Evolutionary conservation across 805 yeast species (phyloP).

Genomic region (Monosporozyma yasuniensis): DNA sequence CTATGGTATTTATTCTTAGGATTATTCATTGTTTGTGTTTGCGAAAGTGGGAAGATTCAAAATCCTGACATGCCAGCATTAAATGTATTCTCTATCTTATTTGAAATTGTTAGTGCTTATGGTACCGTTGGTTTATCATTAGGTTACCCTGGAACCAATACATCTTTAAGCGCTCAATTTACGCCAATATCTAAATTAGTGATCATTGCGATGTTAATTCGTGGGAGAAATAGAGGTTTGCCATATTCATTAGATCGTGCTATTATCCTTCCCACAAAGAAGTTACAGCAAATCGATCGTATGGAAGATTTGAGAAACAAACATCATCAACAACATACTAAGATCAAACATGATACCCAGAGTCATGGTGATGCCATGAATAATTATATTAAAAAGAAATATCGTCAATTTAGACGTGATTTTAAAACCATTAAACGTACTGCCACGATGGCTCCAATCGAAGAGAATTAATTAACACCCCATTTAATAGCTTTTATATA

Average conservation of each 20-base stretch:
- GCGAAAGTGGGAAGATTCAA: constrained; percentile 61
- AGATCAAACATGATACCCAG: not conserved
- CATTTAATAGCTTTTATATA: not conserved
- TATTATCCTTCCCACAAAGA: constrained; percentile 68
- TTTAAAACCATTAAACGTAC: not conserved
- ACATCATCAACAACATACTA: not conserved
- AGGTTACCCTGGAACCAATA: constrained; percentile 60
- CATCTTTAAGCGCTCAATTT: constrained; percentile 73
- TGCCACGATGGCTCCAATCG: constrained; percentile 1
- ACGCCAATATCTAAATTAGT: constrained; percentile 68
- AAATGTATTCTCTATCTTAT: constrained; percentile 60
- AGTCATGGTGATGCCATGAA: constrained; percentile 19
- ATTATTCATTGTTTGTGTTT: constrained; percentile 73
- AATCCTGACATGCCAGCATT: constrained; percentile 40
- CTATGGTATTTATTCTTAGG: constrained; percentile 91
- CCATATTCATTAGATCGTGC: constrained; percentile 93
- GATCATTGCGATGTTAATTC: constrained; percentile 77
- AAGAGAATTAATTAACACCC: not conserved
- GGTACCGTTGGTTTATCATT: constrained; percentile 91
- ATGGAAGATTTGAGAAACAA: constrained; percentile 35
- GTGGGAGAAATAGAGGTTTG: constrained; percentile 94
- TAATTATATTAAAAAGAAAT: constrained; percentile 16
- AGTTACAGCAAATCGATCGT: constrained; percentile 50
- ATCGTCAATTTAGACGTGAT: not conserved
- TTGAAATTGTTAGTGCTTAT: constrained; percentile 89